Percentiles rank a stretch among this genome's conserved stretches.
Evolutionary conservation across 345 rosid genomes (phyloP).

Genomic region (Eucalyptus cladocalyx): DNA sequence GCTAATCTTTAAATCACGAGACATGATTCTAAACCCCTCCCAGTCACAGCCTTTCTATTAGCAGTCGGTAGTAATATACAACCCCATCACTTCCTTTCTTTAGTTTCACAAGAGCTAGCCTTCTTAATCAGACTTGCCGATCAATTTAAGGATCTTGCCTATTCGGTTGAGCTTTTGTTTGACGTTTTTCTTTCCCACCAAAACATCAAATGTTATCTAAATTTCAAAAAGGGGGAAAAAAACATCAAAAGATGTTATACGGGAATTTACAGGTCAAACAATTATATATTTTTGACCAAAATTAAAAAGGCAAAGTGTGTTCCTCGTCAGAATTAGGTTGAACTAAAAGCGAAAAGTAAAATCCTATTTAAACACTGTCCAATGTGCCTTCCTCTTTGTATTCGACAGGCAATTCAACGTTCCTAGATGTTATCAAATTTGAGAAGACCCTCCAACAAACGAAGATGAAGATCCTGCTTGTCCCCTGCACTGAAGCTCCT

Average conservation of each 20-base stretch:
- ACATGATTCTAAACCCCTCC: background rate
- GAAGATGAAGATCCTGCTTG: background rate
- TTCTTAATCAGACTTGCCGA: background rate
- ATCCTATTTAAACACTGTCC: background rate
- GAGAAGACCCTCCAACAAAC: background rate
- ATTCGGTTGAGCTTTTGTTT: background rate
- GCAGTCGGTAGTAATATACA: too few relatives aligned
- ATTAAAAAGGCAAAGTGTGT: background rate
- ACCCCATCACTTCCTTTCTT: background rate
- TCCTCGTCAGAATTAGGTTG: background rate
- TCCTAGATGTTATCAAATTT: background rate
- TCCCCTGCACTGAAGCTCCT: background rate
- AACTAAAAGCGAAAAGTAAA: background rate
- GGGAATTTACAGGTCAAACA: background rate
- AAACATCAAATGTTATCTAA: background rate
- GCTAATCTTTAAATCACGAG: background rate
- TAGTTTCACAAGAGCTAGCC: background rate
- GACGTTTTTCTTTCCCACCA: background rate
- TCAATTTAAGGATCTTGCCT: background rate
- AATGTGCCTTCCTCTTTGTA: background rate
- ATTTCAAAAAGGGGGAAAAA: background rate
- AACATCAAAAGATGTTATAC: background rate
- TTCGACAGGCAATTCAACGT: background rate
- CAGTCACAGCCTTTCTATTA: fast-evolving
- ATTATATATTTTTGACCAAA: background rate